These are phyloP conservation scores for Stephania japonica DNA, from an alignment of 164 flowering plant genomes.

Conservation along the genomic window DNA sequence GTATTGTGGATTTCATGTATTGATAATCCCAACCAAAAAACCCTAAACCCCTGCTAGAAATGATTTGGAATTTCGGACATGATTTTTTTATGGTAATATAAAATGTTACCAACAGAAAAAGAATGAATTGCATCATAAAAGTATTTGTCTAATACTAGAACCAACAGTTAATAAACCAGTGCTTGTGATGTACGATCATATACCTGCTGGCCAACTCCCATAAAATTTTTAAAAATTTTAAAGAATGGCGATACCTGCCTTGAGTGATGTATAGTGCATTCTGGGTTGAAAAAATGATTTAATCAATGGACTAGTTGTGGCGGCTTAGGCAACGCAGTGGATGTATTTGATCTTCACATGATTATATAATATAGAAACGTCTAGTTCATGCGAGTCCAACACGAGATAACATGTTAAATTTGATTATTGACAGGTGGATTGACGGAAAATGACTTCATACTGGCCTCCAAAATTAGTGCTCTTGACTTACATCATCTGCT, in stretches of 20 bases:
- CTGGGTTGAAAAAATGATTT: too few species aligned
- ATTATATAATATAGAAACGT: too few species aligned
- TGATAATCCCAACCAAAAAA: neutral
- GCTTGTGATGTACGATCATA: too few species aligned
- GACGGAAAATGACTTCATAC: constrained; percentile 94
- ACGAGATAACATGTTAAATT: neutral
- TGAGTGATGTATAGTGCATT: too few species aligned
- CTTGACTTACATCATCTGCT: constrained; percentile 59
- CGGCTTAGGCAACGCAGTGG: neutral
- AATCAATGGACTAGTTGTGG: neutral
- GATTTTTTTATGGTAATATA: too few species aligned
- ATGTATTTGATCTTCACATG: neutral
- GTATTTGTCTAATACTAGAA: neutral
- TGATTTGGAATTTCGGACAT: neutral
- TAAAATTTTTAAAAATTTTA: too few species aligned
- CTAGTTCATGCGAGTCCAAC: neutral
- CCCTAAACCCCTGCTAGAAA: neutral
- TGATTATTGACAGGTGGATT: constrained; percentile 62
- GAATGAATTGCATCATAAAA: neutral
- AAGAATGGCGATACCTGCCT: too few species aligned
- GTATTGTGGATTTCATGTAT: too few species aligned
- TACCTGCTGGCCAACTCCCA: too few species aligned
- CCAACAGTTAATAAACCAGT: too few species aligned
- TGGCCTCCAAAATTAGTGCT: constrained; percentile 77
- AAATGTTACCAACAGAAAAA: neutral